phyloP scores from a whole-genome alignment of 805 yeast species.

The Sugiyamaella smithiae region DNA sequence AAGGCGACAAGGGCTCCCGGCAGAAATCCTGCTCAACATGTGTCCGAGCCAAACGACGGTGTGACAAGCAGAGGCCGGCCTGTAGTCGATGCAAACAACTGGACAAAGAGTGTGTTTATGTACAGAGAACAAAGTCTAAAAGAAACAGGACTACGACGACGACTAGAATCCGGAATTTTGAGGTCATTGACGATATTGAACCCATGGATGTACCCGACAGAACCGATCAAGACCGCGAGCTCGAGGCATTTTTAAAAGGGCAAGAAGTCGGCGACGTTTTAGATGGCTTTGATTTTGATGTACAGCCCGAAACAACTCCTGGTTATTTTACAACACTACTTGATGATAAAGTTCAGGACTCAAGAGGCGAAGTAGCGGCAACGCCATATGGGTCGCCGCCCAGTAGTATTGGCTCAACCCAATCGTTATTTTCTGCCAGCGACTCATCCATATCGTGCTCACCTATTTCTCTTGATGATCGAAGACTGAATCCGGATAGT shows the following conservation, averaged over 20 bases:
- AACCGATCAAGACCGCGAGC: background rate
- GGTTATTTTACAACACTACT: too few species aligned
- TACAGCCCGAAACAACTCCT: too few species aligned
- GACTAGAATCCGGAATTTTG: background rate
- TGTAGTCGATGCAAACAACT: background rate
- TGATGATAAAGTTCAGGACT: background rate
- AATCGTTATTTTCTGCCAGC: too few species aligned
- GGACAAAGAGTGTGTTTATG: background rate
- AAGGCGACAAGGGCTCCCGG: background rate
- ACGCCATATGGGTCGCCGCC: background rate
- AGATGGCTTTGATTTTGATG: background rate
- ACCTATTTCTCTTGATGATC: background rate
- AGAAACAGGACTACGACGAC: too few species aligned
- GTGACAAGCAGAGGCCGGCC: background rate
- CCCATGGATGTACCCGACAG: background rate
- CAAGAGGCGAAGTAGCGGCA: background rate
- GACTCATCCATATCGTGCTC: background rate
- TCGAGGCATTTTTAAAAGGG: background rate
- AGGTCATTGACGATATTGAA: background rate
- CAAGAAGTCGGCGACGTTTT: background rate
- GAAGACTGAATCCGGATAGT: background rate
- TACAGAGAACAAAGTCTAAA: too few species aligned
- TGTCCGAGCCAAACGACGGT: background rate
- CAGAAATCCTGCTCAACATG: constrained; percentile 1
- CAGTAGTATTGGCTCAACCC: too few species aligned